phyloP scores from a whole-genome alignment of 2,329 filamentous ascomycete species.

The Calonectria multiphialidica region DNA sequence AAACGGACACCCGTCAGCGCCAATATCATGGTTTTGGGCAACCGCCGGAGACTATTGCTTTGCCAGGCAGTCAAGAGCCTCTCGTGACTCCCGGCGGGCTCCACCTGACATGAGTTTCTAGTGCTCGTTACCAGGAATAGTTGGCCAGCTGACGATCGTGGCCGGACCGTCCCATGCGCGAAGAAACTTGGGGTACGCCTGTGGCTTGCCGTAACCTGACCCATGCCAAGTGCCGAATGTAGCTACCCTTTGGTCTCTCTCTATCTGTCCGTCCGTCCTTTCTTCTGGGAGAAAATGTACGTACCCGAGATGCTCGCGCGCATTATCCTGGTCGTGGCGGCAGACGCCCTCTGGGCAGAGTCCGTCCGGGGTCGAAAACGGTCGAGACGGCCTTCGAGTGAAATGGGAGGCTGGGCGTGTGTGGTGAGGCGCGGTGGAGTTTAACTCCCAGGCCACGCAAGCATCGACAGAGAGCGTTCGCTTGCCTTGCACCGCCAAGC shows the following conservation, averaged over 20 bases:
- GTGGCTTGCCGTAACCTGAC: constrained; percentile 30
- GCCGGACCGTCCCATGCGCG: constrained; percentile 17
- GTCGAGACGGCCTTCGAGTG: not conserved
- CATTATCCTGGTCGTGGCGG: not conserved
- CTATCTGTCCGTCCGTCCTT: not conserved
- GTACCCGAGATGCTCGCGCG: not conserved
- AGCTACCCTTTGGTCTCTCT: not conserved
- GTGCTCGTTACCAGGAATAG: not conserved
- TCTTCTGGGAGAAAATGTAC: not conserved
- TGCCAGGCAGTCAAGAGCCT: not conserved
- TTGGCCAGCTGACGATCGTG: constrained; percentile 30
- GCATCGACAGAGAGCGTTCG: constrained; percentile 13
- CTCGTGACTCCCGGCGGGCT: constrained; percentile 4
- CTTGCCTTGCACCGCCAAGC: constrained; percentile 10
- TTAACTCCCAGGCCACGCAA: constrained; percentile 13
- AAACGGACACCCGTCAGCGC: constrained; percentile 3
- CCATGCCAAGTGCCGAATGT: constrained; percentile 22
- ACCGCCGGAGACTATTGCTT: not conserved
- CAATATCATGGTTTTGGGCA: constrained; percentile 7
- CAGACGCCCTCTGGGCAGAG: not conserved
- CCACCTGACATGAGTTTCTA: constrained; percentile 20
- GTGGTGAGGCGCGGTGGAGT: constrained; percentile 13
- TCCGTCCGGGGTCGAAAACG: not conserved
- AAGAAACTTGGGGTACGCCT: constrained; percentile 6
- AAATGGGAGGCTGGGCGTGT: constrained; percentile 16